Base-by-base conservation (phyloP, 1,139 yeast species). In the Scheffersomyces illinoinensis region DNA sequence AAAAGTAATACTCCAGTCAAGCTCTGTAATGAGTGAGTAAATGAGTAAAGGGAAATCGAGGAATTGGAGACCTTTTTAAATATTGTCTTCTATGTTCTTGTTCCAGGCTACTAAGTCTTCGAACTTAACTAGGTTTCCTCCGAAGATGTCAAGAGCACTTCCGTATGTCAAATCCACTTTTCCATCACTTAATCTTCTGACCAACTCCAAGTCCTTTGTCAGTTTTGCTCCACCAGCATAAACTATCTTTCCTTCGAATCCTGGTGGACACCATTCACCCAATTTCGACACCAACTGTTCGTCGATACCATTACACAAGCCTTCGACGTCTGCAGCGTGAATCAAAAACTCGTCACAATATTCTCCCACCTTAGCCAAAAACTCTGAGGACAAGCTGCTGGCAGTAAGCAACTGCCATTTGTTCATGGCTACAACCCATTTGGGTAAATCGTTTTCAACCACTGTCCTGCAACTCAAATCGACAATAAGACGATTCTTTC, bases 281-380 rank as follows among this genome's bases (percentile, higher is more conserved):
- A 95, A 78, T 58, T 83, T 83, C 26, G 63, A 61, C 5, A 95
- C 98, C 57, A 95, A 78, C 20, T 87, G 83, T 67, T 87, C 87
- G 68, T 95, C 99, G 52, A 95, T 91, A 0, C 99, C 99, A 52
- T 86, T 84, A 71, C 99, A 95, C 26, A 95, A 79, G 0, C 99
- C 99, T 74, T 95, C 99, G 2, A 95, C 98, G 72, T 95, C 99
- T 0, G 99, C 99, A 3, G 99, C 99, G 75, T 95, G 99, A 26
- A 95, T 88, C 60, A 95, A 77, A 68, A 93, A 91, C 74, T 95
- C 99, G 62, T 86, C 84, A 68, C 98, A 91, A 72, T 89, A 91
- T 55, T 79, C 59, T 17, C 89, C 76, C 48, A 95, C 81, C 57
- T 73, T 62, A 5, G 66, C 71, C 58, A 95, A 81, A 43, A 91